Conservation (phyloP, 2,329 filamentous ascomycete species). For the Fusarium tjaetaba region DNA sequence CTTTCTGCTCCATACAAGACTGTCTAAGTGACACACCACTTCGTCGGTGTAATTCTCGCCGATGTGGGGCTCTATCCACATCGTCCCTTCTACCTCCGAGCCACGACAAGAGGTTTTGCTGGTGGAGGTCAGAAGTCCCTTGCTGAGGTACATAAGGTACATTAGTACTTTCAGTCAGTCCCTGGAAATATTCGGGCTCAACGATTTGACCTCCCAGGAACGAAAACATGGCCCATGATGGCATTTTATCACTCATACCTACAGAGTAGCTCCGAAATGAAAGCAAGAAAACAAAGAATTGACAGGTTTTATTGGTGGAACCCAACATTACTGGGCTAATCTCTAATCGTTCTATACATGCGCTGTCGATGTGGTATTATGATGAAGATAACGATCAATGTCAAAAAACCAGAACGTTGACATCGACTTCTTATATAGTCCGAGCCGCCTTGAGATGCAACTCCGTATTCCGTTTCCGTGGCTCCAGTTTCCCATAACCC, state of each 20-base stretch:
- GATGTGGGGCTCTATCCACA: conserved; percentile 31
- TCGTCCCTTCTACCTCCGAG: conserved; percentile 42
- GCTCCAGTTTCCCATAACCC: conserved; percentile 38
- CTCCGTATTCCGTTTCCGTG: conserved; percentile 39
- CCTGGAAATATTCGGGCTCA: conserved; percentile 19
- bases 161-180: background rate
- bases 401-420: conserved; percentile 36
- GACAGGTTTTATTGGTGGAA: conserved; percentile 16
- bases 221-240: background rate
- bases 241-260: background rate
- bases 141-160: background rate
- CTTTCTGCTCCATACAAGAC: background rate
- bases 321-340: conserved; percentile 16
- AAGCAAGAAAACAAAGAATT: background rate
- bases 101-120: conserved; percentile 35
- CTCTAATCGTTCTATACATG: conserved; percentile 39
- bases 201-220: conserved; percentile 5
- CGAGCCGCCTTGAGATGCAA: conserved; percentile 40
- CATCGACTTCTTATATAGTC: conserved; percentile 23
- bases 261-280: background rate
- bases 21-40: conserved; percentile 10
- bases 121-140: conserved; percentile 10
- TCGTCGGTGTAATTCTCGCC: conserved; percentile 32
- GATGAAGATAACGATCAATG: conserved; percentile 32
- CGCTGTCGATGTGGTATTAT: conserved; percentile 36